Evolutionary conservation across 2,329 filamentous ascomycete genomes (phyloP).

Genomic region (Grosmannia huntii): DNA sequence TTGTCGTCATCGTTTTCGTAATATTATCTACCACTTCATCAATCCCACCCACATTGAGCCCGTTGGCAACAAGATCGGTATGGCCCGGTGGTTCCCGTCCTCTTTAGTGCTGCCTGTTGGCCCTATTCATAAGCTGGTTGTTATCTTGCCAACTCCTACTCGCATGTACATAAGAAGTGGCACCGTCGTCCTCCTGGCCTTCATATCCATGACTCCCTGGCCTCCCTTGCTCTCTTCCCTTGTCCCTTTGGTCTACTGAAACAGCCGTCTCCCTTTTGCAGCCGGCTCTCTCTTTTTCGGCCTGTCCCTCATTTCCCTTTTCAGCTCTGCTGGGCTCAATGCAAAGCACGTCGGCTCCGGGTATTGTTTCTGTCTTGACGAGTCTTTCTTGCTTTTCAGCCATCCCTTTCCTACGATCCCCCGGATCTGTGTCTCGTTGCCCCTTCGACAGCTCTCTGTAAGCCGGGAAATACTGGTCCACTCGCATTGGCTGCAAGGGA

Average conservation of each 20-base stretch:
- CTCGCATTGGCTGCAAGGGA: neutral
- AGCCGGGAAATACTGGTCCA: neutral
- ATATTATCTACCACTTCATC: neutral
- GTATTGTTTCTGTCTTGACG: neutral
- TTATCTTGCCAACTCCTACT: neutral
- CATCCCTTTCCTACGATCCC: neutral
- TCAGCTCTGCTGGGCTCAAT: neutral
- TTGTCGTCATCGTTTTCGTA: too few relatives aligned
- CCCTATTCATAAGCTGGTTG: too few relatives aligned
- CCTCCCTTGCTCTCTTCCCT: neutral
- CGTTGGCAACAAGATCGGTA: neutral
- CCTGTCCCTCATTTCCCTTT: neutral
- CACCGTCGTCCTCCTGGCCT: neutral
- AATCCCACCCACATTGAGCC: neutral
- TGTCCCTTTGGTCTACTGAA: neutral
- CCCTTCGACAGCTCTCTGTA: neutral
- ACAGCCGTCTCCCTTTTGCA: neutral
- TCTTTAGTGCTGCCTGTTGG: neutral
- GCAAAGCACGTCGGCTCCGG: neutral
- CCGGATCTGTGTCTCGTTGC: neutral
- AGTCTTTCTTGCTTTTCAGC: neutral
- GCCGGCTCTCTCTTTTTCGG: neutral
- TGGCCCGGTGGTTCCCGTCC: neutral
- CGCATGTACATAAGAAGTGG: neutral
- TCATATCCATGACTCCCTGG: neutral